Evolutionary conservation across 352 stramenopile genomes (phyloP).

Genomic region (Peronospora farinosa): DNA sequence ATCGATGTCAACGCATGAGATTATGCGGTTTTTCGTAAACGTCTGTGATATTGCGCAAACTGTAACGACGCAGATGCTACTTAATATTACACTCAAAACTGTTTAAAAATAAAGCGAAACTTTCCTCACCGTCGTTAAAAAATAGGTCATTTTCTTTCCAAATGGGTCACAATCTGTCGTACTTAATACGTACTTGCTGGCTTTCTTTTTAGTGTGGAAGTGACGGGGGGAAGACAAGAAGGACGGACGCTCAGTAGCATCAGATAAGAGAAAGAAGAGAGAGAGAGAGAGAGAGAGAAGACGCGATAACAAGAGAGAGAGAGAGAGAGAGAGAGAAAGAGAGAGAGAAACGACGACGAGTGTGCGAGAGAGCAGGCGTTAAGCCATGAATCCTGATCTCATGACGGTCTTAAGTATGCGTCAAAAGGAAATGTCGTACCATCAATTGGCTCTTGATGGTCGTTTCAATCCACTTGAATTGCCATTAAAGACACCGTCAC

Average conservation of each 20-base stretch:
- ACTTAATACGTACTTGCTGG: slow-evolving; percentile 22
- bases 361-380: slow-evolving; percentile 11
- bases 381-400: slow-evolving; percentile 41
- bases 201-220: slow-evolving; percentile 37
- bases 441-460: slow-evolving; percentile 42
- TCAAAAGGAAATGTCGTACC: slow-evolving; percentile 77
- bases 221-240: slow-evolving; percentile 32
- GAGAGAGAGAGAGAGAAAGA: not conserved
- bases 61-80: too few species aligned
- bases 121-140: too few species aligned
- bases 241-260: slow-evolving; percentile 3
- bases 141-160: too few species aligned
- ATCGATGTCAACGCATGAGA: too few species aligned
- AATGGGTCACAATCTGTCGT: slow-evolving; percentile 1
- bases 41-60: too few species aligned
- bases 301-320: too few species aligned
- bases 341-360: slow-evolving; percentile 4
- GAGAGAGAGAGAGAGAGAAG: not conserved
- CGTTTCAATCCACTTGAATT: slow-evolving; percentile 20
- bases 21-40: too few species aligned
- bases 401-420: slow-evolving; percentile 81
- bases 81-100: too few species aligned
- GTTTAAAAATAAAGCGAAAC: too few species aligned
- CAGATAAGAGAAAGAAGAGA: too few species aligned
- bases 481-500: slow-evolving; percentile 24